A percentile compares a stretch with the other conserved stretches of the same genome.
phyloP scores from a whole-genome alignment of 2,329 filamentous ascomycete species.

The Fusarium bulbicola region DNA sequence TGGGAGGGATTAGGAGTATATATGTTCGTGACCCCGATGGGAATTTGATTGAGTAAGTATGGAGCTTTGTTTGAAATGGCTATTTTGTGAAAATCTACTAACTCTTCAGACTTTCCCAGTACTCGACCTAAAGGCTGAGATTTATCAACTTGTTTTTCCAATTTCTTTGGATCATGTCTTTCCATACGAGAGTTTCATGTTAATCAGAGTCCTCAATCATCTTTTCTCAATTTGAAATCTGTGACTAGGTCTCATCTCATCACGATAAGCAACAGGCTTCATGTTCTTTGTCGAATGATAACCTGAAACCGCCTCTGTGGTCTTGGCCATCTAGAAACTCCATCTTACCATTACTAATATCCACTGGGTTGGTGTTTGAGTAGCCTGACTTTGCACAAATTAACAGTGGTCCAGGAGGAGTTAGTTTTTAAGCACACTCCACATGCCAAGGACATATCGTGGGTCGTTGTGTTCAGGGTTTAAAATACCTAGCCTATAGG shows the following conservation, averaged over 20 bases:
- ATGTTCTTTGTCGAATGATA: no score
- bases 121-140: not conserved
- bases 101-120: not conserved
- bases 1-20: slow-evolving; percentile 63
- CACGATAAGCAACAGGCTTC: not conserved
- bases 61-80: accelerated
- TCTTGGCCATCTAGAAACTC: not conserved
- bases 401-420: not conserved
- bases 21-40: slow-evolving; percentile 70
- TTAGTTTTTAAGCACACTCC: not conserved
- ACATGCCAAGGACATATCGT: not conserved
- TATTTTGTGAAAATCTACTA: accelerated
- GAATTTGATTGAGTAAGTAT: slow-evolving; percentile 68
- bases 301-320: not conserved
- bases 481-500: no score
- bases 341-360: accelerated
- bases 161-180: accelerated
- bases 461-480: not conserved
- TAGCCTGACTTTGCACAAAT: not conserved
- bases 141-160: no score
- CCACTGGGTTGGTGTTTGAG: no score
- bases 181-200: accelerated
- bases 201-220: accelerated
- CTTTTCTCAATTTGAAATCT: no score
- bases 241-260: no score